phyloP scores from a whole-genome alignment of 441 rosid genomes.

The Erysimum pusillum region DNA sequence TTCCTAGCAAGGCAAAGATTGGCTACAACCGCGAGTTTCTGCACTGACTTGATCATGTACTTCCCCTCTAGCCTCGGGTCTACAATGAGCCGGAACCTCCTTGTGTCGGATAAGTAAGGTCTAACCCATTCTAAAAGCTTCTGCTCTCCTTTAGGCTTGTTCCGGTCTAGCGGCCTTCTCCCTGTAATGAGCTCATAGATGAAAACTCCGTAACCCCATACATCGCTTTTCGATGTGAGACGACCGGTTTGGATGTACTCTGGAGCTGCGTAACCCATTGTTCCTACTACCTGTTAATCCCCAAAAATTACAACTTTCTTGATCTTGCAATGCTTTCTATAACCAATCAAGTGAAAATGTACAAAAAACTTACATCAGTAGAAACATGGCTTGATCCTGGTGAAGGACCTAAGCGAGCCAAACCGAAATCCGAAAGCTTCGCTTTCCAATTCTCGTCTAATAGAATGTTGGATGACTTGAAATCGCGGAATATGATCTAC shows the following conservation, averaged over 20 bases:
- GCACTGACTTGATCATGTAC: constrained; percentile 58
- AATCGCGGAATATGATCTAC: constrained; percentile 89
- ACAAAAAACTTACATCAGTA: constrained; percentile 68
- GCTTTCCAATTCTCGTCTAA: constrained; percentile 90
- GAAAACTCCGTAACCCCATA: constrained; percentile 96
- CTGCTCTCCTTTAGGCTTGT: constrained; percentile 83
- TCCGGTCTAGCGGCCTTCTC: constrained; percentile 78
- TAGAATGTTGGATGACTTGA: constrained; percentile 92
- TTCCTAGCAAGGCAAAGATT: constrained; percentile 74
- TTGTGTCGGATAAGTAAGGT: constrained; percentile 69
- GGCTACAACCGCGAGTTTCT: constrained; percentile 74
- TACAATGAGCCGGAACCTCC: constrained; percentile 62
- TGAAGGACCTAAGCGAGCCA: constrained; percentile 89
- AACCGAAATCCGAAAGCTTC: constrained; percentile 92
- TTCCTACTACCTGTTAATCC: constrained; percentile 81
- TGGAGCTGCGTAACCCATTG: constrained; percentile 94
- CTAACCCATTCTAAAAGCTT: constrained; percentile 90
- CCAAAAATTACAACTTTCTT: constrained; percentile 48
- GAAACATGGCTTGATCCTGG: constrained; percentile 93
- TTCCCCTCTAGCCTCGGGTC: constrained; percentile 82
- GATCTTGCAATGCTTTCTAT: constrained; percentile 54
- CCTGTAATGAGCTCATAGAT: constrained; percentile 93
- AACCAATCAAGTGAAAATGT: constrained; percentile 18
- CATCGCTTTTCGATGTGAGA: constrained; percentile 85
- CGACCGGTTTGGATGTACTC: constrained; percentile 92